Evolutionary conservation across 306 rosid species (phyloP).

Genomic region (Crataegus laevigata): DNA sequence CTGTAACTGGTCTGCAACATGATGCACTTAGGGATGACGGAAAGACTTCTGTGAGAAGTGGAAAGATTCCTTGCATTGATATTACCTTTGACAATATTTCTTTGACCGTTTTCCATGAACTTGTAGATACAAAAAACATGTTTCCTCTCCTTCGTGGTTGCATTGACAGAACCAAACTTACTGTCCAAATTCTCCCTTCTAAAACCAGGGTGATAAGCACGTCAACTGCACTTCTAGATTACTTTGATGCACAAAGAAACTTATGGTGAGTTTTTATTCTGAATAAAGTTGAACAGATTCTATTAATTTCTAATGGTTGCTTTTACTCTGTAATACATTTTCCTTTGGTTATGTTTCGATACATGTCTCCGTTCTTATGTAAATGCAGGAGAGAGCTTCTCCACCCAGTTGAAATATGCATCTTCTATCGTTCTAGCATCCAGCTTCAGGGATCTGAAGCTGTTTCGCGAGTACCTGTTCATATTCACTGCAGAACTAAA

Average conservation of each 20-base stretch:
- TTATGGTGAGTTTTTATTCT: constrained; percentile 46
- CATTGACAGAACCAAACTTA: constrained; percentile 46
- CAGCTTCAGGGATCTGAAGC: constrained; percentile 33
- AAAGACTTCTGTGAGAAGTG: constrained; percentile 28
- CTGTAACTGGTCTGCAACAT: constrained; percentile 25
- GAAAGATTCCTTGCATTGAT: constrained; percentile 48
- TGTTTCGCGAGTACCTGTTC: constrained; percentile 55
- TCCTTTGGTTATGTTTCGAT: constrained; percentile 4
- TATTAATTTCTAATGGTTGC: constrained; percentile 2
- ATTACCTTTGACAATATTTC: constrained; percentile 50
- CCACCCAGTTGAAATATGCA: constrained; percentile 55
- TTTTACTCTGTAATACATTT: not conserved
- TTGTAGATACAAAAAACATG: constrained; percentile 46
- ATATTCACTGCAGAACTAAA: constrained; percentile 60
- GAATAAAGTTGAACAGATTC: constrained; percentile 10
- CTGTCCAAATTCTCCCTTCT: constrained; percentile 45
- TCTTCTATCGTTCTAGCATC: constrained; percentile 55
- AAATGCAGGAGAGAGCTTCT: constrained; percentile 68
- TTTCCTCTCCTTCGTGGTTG: constrained; percentile 58
- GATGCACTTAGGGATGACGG: constrained; percentile 23
- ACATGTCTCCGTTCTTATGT: constrained; percentile 6
- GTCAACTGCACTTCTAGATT: constrained; percentile 37
- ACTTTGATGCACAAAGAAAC: constrained; percentile 66
- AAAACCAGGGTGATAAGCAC: constrained; percentile 74
- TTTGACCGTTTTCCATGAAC: constrained; percentile 63